Evolutionary conservation across 768 basidiomycete species (phyloP), one percentile per base, ranked within the genome.

Genomic region (Suillus subluteus): DNA sequence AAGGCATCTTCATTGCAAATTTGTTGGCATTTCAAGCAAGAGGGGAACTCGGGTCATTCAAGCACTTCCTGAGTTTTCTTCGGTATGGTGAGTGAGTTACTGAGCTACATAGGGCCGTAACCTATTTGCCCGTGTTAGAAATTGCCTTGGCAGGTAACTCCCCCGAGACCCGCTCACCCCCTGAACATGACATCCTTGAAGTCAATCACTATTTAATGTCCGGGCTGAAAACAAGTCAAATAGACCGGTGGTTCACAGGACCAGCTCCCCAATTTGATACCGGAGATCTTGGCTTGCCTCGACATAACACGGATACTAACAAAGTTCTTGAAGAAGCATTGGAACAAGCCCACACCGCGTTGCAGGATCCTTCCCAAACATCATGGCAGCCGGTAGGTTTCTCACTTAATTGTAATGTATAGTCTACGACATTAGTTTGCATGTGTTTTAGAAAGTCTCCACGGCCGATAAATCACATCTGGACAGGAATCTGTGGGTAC

Each of bases 191-290:
- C 76, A 83, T 90, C 67, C 81, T 94, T 62, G 91, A 93, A 81
- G 92, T 91, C 62, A 91, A 92, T 75, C 86, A 88, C 69, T 95
- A 95, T 75, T 82, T 95, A 72, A 87, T 86, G 71, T 86, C 86
- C 52, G 91, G 92, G 58, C 83, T 95, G 54, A 81, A 84, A 62
- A 80, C 81, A 63, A 93, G 90, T 75, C 79, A 83, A 61, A 86
- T 95, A 77, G 92, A 94, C 80, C 84, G 83, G 69, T 95, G 92
- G 91, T 95, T 95, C 76, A 82, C 82, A 74, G 91, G 91, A 23
- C 85, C 87, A 62, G 62, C 56, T 63, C 74, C 79, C 59, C 72
- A 73, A 75, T 76, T 79, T 70, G 70, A 77, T 68, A 73, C 74
- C 65, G 73, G 70, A 58, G 76, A 78, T 68, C 72, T 77, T 62